Base-by-base conservation (phyloP, 306 rosid species). In the Myrica gale region DNA sequence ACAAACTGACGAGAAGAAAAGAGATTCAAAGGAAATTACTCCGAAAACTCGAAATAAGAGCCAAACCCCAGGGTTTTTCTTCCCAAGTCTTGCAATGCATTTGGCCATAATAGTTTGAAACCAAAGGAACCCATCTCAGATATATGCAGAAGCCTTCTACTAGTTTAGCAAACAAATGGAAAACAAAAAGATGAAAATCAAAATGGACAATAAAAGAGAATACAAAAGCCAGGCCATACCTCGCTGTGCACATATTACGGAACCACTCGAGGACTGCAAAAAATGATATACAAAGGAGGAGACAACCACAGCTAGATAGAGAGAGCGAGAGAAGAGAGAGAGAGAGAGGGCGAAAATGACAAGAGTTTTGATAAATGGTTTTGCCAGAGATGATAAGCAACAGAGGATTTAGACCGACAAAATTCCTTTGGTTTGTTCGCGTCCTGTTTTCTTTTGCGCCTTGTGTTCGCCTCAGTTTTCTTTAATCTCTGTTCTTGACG, bases 51-150 rank as follows among this genome's bases (percentile, higher is more conserved):
- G 41, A 75, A 69, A 48, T 10, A 32, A 37, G 44, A 61, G 1
- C 17, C 68, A 23, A 61, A 61, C 26, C 68, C 68, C 68, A 61
- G 26, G 68, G 41, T 11, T 61, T 37, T 61, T 12, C 16, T 61
- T 65, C 46, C 46, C 26, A 43, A 43, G 10, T 41, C 46, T 79
- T 53, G 8, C 74, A 77, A 73, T 72, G 82, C 75, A 77, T 50
- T 79, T 12, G 42, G 56, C 19, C 62, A 54, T n/a, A 66, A 65
- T 20, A 72, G 15, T 32, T 73, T 43, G 32, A 72, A 55, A 67
- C 8, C 43, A 68, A 68, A 46, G 8, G 69, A 78, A 74, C 85
- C 80, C 77, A 69, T 44, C 9, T 78, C 47, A 62, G 39, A 82
- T 78, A 73, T 43, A 44, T 6, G 69, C 57, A 19, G 58, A 77